These are phyloP conservation scores for Fusarium veterinarium DNA, from an alignment of 2,329 filamentous ascomycete species.

Conservation along the genomic window DNA sequence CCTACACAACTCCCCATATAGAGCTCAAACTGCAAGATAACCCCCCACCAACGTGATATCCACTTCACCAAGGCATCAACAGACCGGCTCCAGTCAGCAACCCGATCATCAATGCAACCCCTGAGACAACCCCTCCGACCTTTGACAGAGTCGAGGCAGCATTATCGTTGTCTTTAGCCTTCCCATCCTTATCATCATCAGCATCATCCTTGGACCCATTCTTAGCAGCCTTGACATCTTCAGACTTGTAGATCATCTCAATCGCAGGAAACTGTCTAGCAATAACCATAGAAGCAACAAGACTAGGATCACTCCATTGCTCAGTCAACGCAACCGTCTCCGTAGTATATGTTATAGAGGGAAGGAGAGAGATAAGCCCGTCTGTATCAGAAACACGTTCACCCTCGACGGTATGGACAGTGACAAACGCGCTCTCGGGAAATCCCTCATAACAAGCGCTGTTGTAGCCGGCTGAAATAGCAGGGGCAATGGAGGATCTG, in stretches of 20 bases:
- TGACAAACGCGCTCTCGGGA: background rate
- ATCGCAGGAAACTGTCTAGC: slow-evolving; percentile 18
- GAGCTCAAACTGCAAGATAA: background rate
- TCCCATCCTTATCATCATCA: background rate
- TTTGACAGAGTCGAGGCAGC: background rate
- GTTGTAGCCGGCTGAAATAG: background rate
- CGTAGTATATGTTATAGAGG: background rate
- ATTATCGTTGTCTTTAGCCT: background rate
- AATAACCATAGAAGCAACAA: background rate
- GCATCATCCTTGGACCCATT: background rate
- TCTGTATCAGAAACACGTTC: background rate
- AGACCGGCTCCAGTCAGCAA: slow-evolving; percentile 28
- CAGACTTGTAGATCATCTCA: slow-evolving; percentile 27
- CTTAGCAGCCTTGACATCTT: slow-evolving; percentile 13
- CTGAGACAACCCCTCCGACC: background rate
- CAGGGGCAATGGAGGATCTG: slow-evolving; percentile 9
- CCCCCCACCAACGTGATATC: background rate
- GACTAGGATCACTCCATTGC: background rate
- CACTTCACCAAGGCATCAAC: slow-evolving; percentile 27
- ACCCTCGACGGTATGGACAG: slow-evolving; percentile 23
- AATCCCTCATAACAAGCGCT: background rate
- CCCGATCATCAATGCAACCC: background rate
- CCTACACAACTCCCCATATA: background rate
- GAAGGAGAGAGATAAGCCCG: background rate
- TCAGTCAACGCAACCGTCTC: background rate